phyloP scores from a whole-genome alignment of 169 alveolate species.

The Eimeria nieschulzi region DNA sequence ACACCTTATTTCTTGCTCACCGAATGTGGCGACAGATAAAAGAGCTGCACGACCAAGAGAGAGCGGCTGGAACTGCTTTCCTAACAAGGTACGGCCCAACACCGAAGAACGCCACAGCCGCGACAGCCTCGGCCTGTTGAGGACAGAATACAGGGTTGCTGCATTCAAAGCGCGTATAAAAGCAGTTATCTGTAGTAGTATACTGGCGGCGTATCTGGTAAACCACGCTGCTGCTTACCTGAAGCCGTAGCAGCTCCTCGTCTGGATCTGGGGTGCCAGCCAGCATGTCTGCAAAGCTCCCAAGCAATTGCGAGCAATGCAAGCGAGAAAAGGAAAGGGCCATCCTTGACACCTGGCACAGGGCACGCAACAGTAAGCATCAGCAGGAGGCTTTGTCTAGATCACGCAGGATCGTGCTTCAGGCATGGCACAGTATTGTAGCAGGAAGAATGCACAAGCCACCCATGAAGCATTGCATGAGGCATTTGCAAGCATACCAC shows the following conservation, averaged over 20 bases:
- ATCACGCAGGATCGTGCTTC: too few relatives aligned
- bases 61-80: slow-evolving; percentile 10
- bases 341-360: slow-evolving; percentile 13
- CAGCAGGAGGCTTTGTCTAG: too few relatives aligned
- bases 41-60: slow-evolving; percentile 13
- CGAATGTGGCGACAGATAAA: background rate
- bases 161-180: too few relatives aligned
- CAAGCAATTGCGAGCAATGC: background rate
- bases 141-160: background rate
- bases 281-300: background rate
- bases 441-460: too few relatives aligned
- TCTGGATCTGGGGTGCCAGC: background rate
- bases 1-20: background rate
- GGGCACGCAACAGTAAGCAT: too few relatives aligned
- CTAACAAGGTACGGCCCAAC: slow-evolving; percentile 28
- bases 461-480: too few relatives aligned
- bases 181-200: too few relatives aligned
- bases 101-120: slow-evolving; percentile 58
- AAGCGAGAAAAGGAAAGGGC: slow-evolving; percentile 38
- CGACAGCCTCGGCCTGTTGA: slow-evolving; percentile 5
- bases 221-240: slow-evolving; percentile 8
- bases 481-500: slow-evolving; percentile 61
- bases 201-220: background rate
- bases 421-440: too few relatives aligned
- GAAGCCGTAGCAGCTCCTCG: background rate